Conservation (phyloP, 768 basidiomycete genomes). For the Lentinula detonsa region DNA sequence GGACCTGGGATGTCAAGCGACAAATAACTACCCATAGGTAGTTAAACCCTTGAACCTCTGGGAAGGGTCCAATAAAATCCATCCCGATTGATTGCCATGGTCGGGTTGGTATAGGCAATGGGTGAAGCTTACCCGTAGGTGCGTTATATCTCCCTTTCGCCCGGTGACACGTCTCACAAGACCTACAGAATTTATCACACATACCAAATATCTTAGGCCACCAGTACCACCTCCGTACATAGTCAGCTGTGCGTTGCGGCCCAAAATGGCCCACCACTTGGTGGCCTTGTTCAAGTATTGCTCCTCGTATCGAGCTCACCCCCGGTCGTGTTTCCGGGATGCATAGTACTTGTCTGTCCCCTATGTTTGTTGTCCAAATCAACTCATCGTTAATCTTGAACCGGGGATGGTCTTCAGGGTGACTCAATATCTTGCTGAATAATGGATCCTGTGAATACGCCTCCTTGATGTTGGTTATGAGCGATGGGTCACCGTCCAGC, state of each 20-base stretch:
- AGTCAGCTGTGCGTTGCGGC: constrained; percentile 1
- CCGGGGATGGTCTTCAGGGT: background rate
- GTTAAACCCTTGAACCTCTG: background rate
- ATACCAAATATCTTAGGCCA: constrained; percentile 6
- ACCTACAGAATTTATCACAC: constrained; percentile 1
- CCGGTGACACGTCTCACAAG: constrained; percentile 8
- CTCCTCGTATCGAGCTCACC: background rate
- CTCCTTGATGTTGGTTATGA: background rate
- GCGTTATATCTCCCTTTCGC: background rate
- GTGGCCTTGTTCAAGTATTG: constrained; percentile 16
- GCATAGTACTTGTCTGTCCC: background rate
- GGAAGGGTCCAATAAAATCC: background rate
- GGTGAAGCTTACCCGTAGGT: constrained; percentile 7
- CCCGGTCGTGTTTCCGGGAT: background rate
- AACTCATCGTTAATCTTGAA: constrained; percentile 4
- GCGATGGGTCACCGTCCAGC: background rate
- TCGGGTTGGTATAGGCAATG: constrained; percentile 9
- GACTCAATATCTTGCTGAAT: constrained; percentile 4
- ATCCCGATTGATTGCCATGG: background rate
- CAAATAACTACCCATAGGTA: constrained; percentile 20
- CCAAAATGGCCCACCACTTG: constrained; percentile 19
- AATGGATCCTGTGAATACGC: background rate
- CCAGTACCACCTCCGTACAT: constrained; percentile 10
- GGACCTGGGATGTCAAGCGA: constrained; percentile 10
- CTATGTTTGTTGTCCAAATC: constrained; percentile 3